Evolutionary conservation across 1,139 yeast genomes (phyloP).

Genomic region (Geotrichum citri-aurantii): DNA sequence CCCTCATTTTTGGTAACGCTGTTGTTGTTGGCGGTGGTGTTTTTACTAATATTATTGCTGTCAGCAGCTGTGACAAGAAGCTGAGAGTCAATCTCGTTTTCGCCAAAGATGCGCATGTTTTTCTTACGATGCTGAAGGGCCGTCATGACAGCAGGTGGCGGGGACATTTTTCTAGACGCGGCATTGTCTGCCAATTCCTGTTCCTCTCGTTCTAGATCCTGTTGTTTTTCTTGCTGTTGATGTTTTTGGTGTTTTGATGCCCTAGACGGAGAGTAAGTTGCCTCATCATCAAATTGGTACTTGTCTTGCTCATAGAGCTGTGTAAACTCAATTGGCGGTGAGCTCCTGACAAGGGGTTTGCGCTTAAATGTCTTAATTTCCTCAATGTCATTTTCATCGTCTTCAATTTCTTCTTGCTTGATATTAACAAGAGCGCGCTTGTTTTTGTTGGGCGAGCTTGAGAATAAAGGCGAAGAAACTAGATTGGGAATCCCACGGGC

Average conservation of each 20-base stretch:
- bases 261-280: not conserved
- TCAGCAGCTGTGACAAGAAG: not conserved
- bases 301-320: not conserved
- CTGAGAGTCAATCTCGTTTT: not conserved
- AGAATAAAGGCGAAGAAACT: slow-evolving; percentile 8
- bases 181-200: not conserved
- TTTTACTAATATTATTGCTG: not conserved
- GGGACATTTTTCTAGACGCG: not conserved
- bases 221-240: no score
- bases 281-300: not conserved
- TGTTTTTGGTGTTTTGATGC: not conserved
- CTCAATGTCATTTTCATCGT: not conserved
- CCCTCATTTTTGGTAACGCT: not conserved
- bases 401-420: not conserved
- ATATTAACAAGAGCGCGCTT: not conserved
- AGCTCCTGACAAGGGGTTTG: not conserved
- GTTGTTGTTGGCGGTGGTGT: not conserved
- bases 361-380: not conserved
- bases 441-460: not conserved
- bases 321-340: not conserved
- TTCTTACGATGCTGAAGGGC: not conserved
- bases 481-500: slow-evolving; percentile 14
- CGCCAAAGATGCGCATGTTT: not conserved
- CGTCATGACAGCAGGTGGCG: not conserved
- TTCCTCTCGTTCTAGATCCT: not conserved